phyloP scores from a whole-genome alignment of 2,329 filamentous ascomycete species.

The Microdochium bolleyi region DNA sequence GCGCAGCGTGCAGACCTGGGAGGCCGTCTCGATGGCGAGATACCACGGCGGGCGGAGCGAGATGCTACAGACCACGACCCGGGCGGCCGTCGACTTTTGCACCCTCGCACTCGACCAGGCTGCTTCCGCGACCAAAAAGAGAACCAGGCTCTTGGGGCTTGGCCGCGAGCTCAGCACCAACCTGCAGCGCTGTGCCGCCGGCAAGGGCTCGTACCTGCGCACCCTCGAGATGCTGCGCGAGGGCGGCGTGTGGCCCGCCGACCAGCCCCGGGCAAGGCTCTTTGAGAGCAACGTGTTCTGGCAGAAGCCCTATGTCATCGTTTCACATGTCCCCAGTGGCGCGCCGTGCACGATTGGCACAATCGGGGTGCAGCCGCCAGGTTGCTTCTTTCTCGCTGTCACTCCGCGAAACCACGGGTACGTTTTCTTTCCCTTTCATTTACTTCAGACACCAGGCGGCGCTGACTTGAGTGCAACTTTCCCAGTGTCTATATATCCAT shows the following conservation, averaged over 20 bases:
- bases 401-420: neutral
- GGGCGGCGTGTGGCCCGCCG: neutral
- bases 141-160: neutral
- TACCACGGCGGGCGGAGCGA: neutral
- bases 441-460: neutral
- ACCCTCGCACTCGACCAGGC: neutral
- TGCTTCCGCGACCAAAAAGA: neutral
- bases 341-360: neutral
- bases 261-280: neutral
- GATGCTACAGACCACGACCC: neutral
- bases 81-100: neutral
- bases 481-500: neutral
- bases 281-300: neutral
- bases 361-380: neutral
- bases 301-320: neutral
- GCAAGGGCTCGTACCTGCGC: neutral
- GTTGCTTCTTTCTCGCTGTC: neutral
- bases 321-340: neutral
- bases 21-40: neutral
- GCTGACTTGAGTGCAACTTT: neutral
- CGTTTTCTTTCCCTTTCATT: neutral
- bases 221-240: neutral
- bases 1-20: neutral
- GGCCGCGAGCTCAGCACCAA: neutral
- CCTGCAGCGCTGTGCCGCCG: neutral